Evolutionary conservation across 139 green algal species (phyloP).

Genomic region (Microglena sp.): DNA sequence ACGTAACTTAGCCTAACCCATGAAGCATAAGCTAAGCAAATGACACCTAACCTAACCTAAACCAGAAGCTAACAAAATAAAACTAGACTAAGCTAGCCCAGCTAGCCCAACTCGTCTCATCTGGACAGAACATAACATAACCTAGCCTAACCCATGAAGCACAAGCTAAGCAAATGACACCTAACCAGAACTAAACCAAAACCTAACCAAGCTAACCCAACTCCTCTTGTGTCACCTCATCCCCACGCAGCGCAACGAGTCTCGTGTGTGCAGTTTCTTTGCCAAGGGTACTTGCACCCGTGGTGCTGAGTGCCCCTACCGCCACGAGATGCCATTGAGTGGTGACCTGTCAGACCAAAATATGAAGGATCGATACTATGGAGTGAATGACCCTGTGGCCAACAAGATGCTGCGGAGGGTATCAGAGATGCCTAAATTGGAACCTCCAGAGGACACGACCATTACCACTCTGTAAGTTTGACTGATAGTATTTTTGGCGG

Average conservation of each 20-base stretch:
- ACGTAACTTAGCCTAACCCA: too few species aligned
- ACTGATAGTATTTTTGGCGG: not conserved
- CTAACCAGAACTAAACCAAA: too few species aligned
- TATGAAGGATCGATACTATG: constrained; percentile 96
- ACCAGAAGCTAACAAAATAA: too few species aligned
- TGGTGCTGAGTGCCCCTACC: constrained; percentile 91
- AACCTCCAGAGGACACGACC: constrained; percentile 75
- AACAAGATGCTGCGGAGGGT: constrained; percentile 77
- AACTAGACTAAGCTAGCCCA: too few species aligned
- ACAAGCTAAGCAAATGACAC: too few species aligned
- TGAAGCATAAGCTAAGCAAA: too few species aligned
- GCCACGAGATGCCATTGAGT: constrained; percentile 8
- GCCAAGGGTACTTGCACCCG: constrained; percentile 85
- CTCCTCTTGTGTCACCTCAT: too few species aligned
- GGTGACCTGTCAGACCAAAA: constrained; percentile 80
- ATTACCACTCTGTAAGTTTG: constrained; percentile 78
- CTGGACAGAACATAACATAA: too few species aligned
- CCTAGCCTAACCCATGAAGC: too few species aligned
- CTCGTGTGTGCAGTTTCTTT: constrained; percentile 93
- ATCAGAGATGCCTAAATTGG: constrained; percentile 58
- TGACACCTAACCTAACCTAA: too few species aligned
- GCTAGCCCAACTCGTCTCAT: too few species aligned
- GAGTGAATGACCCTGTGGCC: constrained; percentile 95
- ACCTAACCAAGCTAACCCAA: too few species aligned
- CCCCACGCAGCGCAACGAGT: constrained; percentile 66